These are phyloP conservation scores for Quercus suber DNA, from an alignment of 306 rosid species.

Conservation along the genomic window DNA sequence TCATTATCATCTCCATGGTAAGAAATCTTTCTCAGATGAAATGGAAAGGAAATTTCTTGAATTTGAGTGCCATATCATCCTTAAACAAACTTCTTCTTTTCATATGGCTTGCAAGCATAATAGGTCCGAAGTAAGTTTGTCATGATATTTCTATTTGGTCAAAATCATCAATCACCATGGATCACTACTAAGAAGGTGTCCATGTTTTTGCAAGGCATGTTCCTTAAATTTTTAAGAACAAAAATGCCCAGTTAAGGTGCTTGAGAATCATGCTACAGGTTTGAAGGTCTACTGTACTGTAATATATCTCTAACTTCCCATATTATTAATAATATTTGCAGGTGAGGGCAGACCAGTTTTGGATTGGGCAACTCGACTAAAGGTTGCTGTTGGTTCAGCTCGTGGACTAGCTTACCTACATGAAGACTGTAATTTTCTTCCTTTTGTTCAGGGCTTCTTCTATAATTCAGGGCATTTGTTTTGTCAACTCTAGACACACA, in stretches of 20 bases:
- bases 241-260: background rate
- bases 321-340: conserved; percentile 28
- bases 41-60: background rate
- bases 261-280: conserved; percentile 7
- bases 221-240: background rate
- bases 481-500: background rate
- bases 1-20: conserved; percentile 93
- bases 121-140: conserved; percentile 3
- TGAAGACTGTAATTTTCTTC: conserved; percentile 79
- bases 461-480: background rate
- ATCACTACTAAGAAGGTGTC: background rate
- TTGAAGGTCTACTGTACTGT: background rate
- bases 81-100: background rate
- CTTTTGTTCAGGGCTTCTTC: background rate
- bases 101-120: background rate
- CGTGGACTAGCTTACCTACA: conserved; percentile 96
- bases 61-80: background rate
- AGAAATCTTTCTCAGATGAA: conserved; percentile 33
- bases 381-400: conserved; percentile 93
- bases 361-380: conserved; percentile 84
- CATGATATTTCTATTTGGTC: background rate
- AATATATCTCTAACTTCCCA: conserved; percentile 7
- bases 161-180: background rate
- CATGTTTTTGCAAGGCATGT: background rate
- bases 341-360: conserved; percentile 55